Base-by-base conservation (phyloP, 2,329 filamentous ascomycete genomes). In the Aphanoascus verrucosus region DNA sequence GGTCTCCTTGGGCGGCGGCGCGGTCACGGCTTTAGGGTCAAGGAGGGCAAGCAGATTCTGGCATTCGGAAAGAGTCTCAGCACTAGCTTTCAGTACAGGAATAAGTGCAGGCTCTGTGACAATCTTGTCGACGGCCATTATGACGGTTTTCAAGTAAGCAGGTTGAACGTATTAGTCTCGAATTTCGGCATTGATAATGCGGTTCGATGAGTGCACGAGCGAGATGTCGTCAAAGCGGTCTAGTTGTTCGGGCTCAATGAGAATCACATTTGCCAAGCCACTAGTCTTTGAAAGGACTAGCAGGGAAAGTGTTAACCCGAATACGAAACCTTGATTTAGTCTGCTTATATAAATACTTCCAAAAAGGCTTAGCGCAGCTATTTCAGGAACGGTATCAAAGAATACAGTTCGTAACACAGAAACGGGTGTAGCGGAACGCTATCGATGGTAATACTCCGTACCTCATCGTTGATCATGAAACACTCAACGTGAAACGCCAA, bases 31-130 rank as follows among this genome's bases (percentile, higher is more conserved):
- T 35, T 75, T 69, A 43, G 75, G 73, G 45, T 75, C 71, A 38
- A 88, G 74, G 51, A 55, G 38, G 15, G 41, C 50, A 34, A 51
- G 53, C 15, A 51, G 76, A 73, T 48, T 75, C 71, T 44, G 88
- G 74, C 54, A 89, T 69, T 90, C 85, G 48, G 82, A 73, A 60
- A 86, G 83, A 14, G 87, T 83, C 58, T 85, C 78, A 54, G 79
- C 77, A n/a, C 87, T 89, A 53, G 83, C 82, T 58, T 83, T 74
- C 47, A 94, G 76, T 46, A 88, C 84, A 5, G 81, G 77, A 54
- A 77, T 74, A 45, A 94, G 81, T 56, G 78, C 74, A 2, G 80
- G 73, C 62, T 87, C 82, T 54, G 77, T 80, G 57, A 88, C 78
- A 58, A 83, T 78, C 19, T 76, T 70, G 57, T 76, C 71, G 61